Percentiles rank a stretch among this genome's conserved stretches.
Conservation (phyloP, 306 rosid genomes). For the Medicago lupulina region DNA sequence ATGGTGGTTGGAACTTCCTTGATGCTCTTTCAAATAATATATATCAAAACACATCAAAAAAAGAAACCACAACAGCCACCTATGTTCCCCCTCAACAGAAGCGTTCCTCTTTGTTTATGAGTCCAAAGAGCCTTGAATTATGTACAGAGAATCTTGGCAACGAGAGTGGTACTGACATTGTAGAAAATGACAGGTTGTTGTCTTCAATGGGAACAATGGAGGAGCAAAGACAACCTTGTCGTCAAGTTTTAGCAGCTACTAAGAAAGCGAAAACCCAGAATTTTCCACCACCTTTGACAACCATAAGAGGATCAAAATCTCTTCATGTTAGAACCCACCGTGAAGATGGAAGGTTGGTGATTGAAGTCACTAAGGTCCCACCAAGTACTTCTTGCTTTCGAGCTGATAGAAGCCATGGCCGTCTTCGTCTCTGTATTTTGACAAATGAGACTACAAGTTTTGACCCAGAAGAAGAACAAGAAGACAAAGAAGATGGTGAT, state of each 20-base stretch:
- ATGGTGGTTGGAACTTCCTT: constrained; percentile 63
- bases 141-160: constrained; percentile 91
- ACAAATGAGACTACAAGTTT: constrained; percentile 40
- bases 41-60: constrained; percentile 12
- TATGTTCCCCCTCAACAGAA: constrained; percentile 71
- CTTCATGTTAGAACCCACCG: constrained; percentile 73
- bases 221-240: constrained; percentile 46
- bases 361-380: constrained; percentile 67
- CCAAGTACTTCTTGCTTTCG: constrained; percentile 52
- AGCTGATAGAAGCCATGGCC: constrained; percentile 83
- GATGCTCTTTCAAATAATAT: constrained; percentile 55
- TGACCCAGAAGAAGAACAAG: constrained; percentile 42
- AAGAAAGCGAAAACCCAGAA: constrained; percentile 50
- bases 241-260: constrained; percentile 37
- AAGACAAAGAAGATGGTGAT: not conserved
- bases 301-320: constrained; percentile 74
- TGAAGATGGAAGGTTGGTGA: constrained; percentile 74
- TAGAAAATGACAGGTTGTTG: constrained; percentile 41
- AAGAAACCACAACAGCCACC: constrained; percentile 21
- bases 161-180: constrained; percentile 80
- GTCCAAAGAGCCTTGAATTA: constrained; percentile 67
- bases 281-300: constrained; percentile 96
- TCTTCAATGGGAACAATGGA: constrained; percentile 46
- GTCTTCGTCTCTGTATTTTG: constrained; percentile 70
- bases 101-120: constrained; percentile 51